A percentile compares a stretch with the other conserved stretches of the same genome.
These are phyloP conservation scores for Podospora tetraspora DNA, from an alignment of 495 filamentous ascomycete species.

Conservation along the genomic window DNA sequence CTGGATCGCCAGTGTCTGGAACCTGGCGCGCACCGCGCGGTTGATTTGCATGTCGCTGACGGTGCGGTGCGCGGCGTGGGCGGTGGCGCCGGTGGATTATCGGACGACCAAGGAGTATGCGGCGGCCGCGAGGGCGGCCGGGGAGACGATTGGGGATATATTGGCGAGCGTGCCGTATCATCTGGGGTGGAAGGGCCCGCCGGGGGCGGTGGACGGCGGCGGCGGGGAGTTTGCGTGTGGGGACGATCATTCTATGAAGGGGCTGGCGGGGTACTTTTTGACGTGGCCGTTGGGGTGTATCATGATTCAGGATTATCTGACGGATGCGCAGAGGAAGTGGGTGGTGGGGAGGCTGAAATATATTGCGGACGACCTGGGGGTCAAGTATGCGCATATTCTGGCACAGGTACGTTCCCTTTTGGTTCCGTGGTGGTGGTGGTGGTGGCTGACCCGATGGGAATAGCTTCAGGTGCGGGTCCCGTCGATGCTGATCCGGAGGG, in stretches of 20 bases:
- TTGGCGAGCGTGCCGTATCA: slow-evolving; percentile 49
- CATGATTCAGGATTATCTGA: slow-evolving; percentile 43
- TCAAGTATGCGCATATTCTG: slow-evolving; percentile 46
- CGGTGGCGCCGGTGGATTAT: slow-evolving; percentile 47
- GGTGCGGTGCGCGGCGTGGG: slow-evolving; percentile 49
- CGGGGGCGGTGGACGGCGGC: slow-evolving; percentile 17
- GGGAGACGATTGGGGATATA: slow-evolving; percentile 44
- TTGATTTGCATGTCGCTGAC: slow-evolving; percentile 42
- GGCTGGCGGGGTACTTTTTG: slow-evolving; percentile 43
- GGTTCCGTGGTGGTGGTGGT: not conserved
- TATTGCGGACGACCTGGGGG: slow-evolving; percentile 44
- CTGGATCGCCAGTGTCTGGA: slow-evolving; percentile 45
- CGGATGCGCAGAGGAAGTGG: slow-evolving; percentile 44
- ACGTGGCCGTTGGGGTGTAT: slow-evolving; percentile 36
- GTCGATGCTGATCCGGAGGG: slow-evolving; percentile 49
- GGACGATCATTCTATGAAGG: slow-evolving; percentile 34
- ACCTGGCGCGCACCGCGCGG: slow-evolving; percentile 40
- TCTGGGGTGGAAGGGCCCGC: slow-evolving; percentile 42
- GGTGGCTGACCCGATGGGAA: not conserved
- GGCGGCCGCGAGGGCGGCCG: slow-evolving; percentile 33
- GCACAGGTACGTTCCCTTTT: slow-evolving; percentile 25
- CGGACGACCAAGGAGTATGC: slow-evolving; percentile 51
- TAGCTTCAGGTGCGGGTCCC: slow-evolving; percentile 46
- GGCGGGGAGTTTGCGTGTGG: slow-evolving; percentile 35
- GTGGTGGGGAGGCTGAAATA: slow-evolving; percentile 39